Evolutionary conservation across 208 protist genomes (phyloP), one percentile per base, ranked within the genome.

Genomic region (Balamuthia mandrillaris): DNA sequence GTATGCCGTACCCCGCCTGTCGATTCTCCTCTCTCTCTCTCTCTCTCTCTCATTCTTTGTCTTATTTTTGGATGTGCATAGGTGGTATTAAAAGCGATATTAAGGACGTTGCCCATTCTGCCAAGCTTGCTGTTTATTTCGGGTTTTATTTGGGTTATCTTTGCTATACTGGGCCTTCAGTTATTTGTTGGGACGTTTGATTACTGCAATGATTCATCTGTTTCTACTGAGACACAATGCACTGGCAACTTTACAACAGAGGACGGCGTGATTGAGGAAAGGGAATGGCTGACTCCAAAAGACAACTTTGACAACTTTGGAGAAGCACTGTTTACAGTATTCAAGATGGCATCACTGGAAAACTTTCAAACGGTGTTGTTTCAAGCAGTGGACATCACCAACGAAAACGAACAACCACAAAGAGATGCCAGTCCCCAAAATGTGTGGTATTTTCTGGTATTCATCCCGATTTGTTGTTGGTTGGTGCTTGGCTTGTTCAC

Each of bases 231-330:
- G 6, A n/a, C 44, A 4, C 3, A 31, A 39, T 86, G 83, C 87
- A 37, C 47, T 58, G 88, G 86, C 42, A n/a, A 14, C 41, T 60
- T 41, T 21, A 33, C 2, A 21, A 10, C 82, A 37, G 3, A 3
- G 9, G 31, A 44, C 2, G 33, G 16, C 5, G 3, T 7, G 21
- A 42, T 4, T 52, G n/a, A n/a, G n/a, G n/a, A n/a, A n/a, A n/a
- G n/a, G n/a, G 52, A 10, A 7, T 33, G 14, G 63, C 83, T 24
- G 93, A 93, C 52, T 56, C n/a, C 60, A 12, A 77, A 65, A 3
- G 72, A 94, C 66, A 96, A 96, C 88, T 97, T 97, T 90, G 96
- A 97, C 88, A 95, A 96, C 88, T 92, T 96, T 72, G 92, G 91
- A 72, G 90, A 96, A 72, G 96, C 94, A 60, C 90, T 96, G 33